These are phyloP conservation scores for Myochromella boudieri DNA, from an alignment of 768 basidiomycete genomes.

Conservation along the genomic window DNA sequence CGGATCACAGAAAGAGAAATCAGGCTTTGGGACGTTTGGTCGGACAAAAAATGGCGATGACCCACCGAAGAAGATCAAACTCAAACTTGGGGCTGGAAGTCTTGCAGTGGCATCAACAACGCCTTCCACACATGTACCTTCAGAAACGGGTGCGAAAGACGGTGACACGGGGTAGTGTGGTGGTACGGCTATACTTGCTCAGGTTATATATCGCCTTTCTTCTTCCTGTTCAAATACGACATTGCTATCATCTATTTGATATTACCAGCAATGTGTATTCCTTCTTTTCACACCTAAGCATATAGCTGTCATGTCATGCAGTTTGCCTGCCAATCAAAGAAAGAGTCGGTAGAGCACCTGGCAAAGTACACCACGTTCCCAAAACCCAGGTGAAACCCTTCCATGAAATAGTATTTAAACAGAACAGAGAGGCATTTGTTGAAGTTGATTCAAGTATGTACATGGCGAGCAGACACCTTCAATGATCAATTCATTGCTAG, in stretches of 20 bases:
- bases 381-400: too few species aligned
- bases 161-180: constrained; percentile 66
- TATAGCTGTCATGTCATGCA: too few species aligned
- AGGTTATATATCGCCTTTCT: constrained; percentile 7
- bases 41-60: constrained; percentile 49
- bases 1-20: constrained; percentile 42
- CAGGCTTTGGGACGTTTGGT: constrained; percentile 23
- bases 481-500: too few species aligned
- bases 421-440: too few species aligned
- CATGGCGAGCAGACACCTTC: too few species aligned
- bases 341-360: too few species aligned
- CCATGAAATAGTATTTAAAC: too few species aligned
- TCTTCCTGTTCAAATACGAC: background rate
- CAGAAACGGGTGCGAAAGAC: constrained; percentile 70
- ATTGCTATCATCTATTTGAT: constrained; percentile 10
- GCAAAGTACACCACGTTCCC: too few species aligned
- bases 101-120: constrained; percentile 37
- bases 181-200: constrained; percentile 6
- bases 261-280: too few species aligned
- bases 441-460: too few species aligned
- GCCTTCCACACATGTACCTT: constrained; percentile 42
- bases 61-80: constrained; percentile 71
- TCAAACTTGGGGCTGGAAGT: constrained; percentile 60
- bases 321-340: too few species aligned
- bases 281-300: too few species aligned